phyloP scores from a whole-genome alignment of 345 rosid genomes.

The Viola odorata region DNA sequence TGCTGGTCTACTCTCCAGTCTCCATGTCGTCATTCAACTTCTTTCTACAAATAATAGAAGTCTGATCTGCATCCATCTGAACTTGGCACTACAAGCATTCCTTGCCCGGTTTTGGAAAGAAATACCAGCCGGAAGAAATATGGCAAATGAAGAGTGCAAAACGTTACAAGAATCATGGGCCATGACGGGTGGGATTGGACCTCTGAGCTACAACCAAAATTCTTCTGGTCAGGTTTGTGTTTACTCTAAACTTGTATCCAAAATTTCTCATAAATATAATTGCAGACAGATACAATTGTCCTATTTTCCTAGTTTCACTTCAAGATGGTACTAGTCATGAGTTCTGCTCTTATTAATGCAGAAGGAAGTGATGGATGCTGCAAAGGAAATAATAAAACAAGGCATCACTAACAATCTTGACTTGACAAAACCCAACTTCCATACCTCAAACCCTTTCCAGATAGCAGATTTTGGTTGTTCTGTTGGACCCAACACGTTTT shows the following conservation, averaged over 20 bases:
- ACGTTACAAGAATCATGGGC: neutral
- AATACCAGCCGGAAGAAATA: too few relatives aligned
- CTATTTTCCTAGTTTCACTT: too few relatives aligned
- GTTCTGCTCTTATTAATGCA: neutral
- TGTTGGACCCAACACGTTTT: conserved; percentile 10
- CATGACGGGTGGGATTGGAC: neutral
- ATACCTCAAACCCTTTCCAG: neutral
- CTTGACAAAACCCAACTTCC: neutral
- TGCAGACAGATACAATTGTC: too few relatives aligned
- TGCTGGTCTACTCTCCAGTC: too few relatives aligned
- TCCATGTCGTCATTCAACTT: too few relatives aligned
- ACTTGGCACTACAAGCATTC: too few relatives aligned
- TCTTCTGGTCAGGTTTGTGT: neutral
- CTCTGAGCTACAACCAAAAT: neutral
- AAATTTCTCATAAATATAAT: too few relatives aligned
- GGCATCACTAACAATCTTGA: conserved; percentile 3
- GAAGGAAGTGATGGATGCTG: conserved; percentile 1
- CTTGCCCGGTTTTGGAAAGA: too few relatives aligned
- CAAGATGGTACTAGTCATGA: neutral
- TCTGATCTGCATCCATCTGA: too few relatives aligned
- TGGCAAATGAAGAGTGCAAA: neutral
- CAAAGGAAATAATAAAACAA: conserved; percentile 1
- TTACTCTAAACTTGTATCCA: neutral
- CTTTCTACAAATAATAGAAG: too few relatives aligned
- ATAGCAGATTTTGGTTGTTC: conserved; percentile 13